Evolutionary conservation across 208 protist species (phyloP).

Genomic region (Sergeia podlipaevii): DNA sequence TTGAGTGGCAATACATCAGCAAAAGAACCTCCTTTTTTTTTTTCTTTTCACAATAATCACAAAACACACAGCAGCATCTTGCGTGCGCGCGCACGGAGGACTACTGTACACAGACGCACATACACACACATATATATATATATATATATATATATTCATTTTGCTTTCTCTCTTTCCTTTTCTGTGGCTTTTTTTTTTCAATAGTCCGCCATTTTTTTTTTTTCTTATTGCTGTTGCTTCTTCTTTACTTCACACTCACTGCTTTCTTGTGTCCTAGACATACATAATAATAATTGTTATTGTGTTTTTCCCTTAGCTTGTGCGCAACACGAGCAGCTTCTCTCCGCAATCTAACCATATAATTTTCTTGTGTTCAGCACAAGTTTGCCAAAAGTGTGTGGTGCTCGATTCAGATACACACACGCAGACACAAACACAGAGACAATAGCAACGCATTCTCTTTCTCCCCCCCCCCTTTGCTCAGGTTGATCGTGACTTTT

Average conservation of each 20-base stretch:
- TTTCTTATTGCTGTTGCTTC: background rate
- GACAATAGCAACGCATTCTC: slow-evolving; percentile 7
- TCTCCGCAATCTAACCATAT: no score
- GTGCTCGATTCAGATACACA: slow-evolving; percentile 7
- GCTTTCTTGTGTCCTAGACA: background rate
- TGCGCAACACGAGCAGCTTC: no score
- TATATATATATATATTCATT: slow-evolving; percentile 2
- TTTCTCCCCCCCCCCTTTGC: slow-evolving; percentile 17
- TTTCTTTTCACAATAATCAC: background rate
- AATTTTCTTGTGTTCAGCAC: no score
- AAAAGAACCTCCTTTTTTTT: slow-evolving; percentile 1
- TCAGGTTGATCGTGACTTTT: background rate
- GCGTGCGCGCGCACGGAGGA: no score
- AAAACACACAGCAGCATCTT: no score
- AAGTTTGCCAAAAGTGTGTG: no score
- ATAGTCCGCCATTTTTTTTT: background rate
- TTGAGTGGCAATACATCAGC: no score
- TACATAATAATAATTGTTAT: no score
- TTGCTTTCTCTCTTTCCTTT: slow-evolving; percentile 5
- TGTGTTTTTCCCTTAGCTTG: no score
- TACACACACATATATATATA: slow-evolving; percentile 6
- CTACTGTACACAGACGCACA: slow-evolving; percentile 1
- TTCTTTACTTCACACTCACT: background rate
- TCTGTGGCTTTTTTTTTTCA: slow-evolving; percentile 10
- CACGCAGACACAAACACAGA: slow-evolving; percentile 4